These are phyloP conservation scores for Themeda triandra DNA, from an alignment of 176 grass and related monocot genomes.

Conservation along the genomic window DNA sequence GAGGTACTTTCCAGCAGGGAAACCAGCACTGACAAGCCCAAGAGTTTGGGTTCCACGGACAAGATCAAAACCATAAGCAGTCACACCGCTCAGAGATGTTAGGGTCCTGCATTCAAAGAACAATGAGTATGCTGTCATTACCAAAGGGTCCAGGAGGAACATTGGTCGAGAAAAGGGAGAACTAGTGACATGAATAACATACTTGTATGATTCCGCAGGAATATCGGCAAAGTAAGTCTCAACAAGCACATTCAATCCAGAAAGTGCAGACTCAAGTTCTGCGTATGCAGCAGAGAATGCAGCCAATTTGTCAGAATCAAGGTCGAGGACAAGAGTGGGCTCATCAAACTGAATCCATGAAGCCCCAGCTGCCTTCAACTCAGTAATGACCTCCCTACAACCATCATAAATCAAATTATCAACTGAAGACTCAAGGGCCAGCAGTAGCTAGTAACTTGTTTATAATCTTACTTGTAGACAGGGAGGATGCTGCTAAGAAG, in stretches of 20 bases:
- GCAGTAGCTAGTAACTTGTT: too few species aligned
- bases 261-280: conserved; percentile 62
- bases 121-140: too few species aligned
- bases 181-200: too few species aligned
- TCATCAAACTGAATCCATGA: conserved; percentile 99
- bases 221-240: conserved; percentile 96
- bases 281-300: conserved; percentile 72
- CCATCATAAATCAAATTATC: too few species aligned
- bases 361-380: conserved; percentile 87
- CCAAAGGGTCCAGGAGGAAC: too few species aligned
- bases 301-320: conserved; percentile 72
- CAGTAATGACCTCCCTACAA: conserved; percentile 74
- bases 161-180: too few species aligned
- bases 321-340: conserved; percentile 80
- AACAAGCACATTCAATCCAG: conserved; percentile 81
- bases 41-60: conserved; percentile 78
- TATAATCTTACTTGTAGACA: conserved; percentile 93
- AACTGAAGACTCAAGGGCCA: too few species aligned
- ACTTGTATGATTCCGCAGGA: conserved; percentile 87
- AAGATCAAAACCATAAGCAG: conserved; percentile 84
- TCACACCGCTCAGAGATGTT: conserved; percentile 63
- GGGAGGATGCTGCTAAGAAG: conserved; percentile 68
- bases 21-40: conserved; percentile 65
- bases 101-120: conserved; percentile 60
- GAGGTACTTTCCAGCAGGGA: conserved; percentile 82